Conservation (phyloP, 2,329 filamentous ascomycete genomes). For the Fusarium udum region DNA sequence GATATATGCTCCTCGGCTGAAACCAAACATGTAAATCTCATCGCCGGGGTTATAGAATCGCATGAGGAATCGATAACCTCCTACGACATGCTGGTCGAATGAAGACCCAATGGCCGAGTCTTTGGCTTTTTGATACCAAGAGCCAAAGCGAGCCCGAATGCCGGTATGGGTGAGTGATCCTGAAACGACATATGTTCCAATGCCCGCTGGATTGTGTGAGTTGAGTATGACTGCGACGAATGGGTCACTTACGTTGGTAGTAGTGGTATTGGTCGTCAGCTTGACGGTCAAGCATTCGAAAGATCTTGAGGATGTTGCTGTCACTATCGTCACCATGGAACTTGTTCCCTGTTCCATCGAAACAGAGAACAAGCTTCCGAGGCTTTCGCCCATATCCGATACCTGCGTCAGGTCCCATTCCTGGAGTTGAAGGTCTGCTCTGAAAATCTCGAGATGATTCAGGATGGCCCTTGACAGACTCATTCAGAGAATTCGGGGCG, state of each 20-base stretch:
- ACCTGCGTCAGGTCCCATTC: slow-evolving; percentile 27
- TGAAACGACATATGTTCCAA: slow-evolving; percentile 76
- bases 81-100: slow-evolving; percentile 85
- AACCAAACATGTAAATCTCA: slow-evolving; percentile 78
- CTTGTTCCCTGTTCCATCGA: slow-evolving; percentile 72
- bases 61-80: slow-evolving; percentile 83
- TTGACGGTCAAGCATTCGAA: slow-evolving; percentile 73
- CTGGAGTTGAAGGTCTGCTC: slow-evolving; percentile 37
- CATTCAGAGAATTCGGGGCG: slow-evolving; percentile 28
- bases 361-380: slow-evolving; percentile 67
- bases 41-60: slow-evolving; percentile 72
- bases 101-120: slow-evolving; percentile 83
- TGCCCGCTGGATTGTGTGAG: slow-evolving; percentile 61
- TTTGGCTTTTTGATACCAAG: slow-evolving; percentile 77
- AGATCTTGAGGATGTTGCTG: slow-evolving; percentile 75
- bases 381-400: slow-evolving; percentile 34
- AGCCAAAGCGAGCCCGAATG: slow-evolving; percentile 64
- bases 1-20: slow-evolving; percentile 77
- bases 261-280: slow-evolving; percentile 71
- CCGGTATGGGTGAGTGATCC: slow-evolving; percentile 67
- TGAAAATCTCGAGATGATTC: slow-evolving; percentile 32
- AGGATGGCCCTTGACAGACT: slow-evolving; percentile 17
- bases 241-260: slow-evolving; percentile 64
- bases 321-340: slow-evolving; percentile 71
- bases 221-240: background rate